Evolutionary conservation across 2,329 filamentous ascomycete genomes (phyloP).

Genomic region (Akanthomyces muscarius): DNA sequence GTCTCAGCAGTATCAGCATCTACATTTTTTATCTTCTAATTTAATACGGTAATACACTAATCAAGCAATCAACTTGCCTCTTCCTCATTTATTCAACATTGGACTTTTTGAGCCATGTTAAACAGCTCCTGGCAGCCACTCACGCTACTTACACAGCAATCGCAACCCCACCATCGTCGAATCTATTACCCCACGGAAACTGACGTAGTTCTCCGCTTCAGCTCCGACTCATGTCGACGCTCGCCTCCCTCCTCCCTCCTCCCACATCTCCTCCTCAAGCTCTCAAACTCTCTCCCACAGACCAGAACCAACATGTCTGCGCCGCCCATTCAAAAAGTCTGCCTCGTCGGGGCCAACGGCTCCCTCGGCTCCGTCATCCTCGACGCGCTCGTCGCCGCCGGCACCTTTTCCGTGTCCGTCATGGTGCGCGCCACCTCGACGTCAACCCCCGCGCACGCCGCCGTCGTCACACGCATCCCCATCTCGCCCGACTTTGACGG

Average conservation of each 20-base stretch:
- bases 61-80: background rate
- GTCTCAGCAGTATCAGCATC: background rate
- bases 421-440: constrained; percentile 43
- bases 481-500: constrained; percentile 29
- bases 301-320: constrained; percentile 1
- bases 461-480: constrained; percentile 22
- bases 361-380: constrained; percentile 38
- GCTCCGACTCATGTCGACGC: background rate
- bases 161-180: constrained; percentile 2
- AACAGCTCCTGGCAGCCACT: background rate
- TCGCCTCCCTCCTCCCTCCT: background rate
- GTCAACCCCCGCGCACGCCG: constrained; percentile 28
- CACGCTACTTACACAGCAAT: background rate
- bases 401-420: constrained; percentile 48
- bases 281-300: background rate
- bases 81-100: too few relatives aligned
- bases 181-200: constrained; percentile 16
- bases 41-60: background rate
- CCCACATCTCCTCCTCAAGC: background rate
- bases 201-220: constrained; percentile 9
- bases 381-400: constrained; percentile 33
- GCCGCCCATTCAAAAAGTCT: constrained; percentile 28
- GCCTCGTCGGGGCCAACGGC: constrained; percentile 35
- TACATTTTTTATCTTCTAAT: background rate
- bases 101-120: background rate